Percentiles rank a stretch among this genome's conserved stretches.
These are phyloP conservation scores for Tetraselmis striata DNA, from an alignment of 139 green algal species.

Conservation along the genomic window DNA sequence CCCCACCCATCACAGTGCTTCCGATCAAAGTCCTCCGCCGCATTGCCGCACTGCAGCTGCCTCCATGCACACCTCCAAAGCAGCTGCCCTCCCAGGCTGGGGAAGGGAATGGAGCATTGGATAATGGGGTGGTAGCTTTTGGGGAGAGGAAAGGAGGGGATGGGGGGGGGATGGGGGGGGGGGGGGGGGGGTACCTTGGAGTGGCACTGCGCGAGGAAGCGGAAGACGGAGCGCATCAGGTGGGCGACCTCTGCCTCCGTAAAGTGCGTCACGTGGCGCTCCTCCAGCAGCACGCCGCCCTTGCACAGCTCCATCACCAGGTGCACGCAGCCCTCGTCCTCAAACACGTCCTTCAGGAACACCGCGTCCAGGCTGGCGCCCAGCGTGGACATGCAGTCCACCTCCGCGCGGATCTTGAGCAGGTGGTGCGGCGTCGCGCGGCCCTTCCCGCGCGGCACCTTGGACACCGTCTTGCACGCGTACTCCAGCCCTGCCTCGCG, in stretches of 20 bases:
- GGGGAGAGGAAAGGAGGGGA: too few species aligned
- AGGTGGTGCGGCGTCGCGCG: neutral
- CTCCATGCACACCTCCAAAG: too few species aligned
- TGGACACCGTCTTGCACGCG: neutral
- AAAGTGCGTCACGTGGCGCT: neutral
- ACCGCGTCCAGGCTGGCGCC: conserved; percentile 5
- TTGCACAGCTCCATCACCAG: conserved; percentile 11
- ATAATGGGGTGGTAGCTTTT: too few species aligned
- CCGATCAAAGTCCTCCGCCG: too few species aligned
- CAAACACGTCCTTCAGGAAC: conserved; percentile 5
- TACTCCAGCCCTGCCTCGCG: neutral
- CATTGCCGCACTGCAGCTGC: too few species aligned
- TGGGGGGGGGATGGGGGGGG: too few species aligned
- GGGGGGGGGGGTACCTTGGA: neutral
- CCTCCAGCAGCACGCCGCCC: conserved; percentile 4
- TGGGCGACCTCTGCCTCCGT: neutral
- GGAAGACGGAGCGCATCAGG: neutral
- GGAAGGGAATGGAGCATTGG: too few species aligned
- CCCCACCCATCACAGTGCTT: too few species aligned
- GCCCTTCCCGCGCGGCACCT: neutral
- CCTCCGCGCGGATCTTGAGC: neutral
- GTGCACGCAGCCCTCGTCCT: conserved; percentile 9
- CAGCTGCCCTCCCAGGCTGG: too few species aligned
- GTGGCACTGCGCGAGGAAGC: neutral
- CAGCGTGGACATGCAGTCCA: neutral